Evolutionary conservation across 805 yeast genomes (phyloP).

Genomic region (Ogataea dorogensis): DNA sequence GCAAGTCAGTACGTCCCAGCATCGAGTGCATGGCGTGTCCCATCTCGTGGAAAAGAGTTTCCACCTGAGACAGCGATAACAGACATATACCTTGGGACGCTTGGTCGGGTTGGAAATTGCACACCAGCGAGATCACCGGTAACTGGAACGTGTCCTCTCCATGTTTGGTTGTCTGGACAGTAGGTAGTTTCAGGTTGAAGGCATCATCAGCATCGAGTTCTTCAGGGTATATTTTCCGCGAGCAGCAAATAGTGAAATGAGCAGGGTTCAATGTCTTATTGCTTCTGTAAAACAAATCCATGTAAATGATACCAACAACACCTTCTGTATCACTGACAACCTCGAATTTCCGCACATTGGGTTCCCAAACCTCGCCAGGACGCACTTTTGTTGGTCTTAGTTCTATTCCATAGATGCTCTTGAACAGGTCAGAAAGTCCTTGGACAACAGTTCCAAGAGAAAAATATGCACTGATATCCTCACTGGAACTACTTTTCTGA

Average conservation of each 20-base stretch:
- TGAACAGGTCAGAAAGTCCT: conserved; percentile 73
- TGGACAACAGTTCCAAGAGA: conserved; percentile 84
- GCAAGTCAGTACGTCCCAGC: conserved; percentile 87
- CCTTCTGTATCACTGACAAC: conserved; percentile 66
- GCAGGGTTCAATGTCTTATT: conserved; percentile 85
- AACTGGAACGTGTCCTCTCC: conserved; percentile 63
- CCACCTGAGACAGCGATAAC: conserved; percentile 74
- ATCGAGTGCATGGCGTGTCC: conserved; percentile 99
- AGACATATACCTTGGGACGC: conserved; percentile 47
- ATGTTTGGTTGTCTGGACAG: conserved; percentile 34
- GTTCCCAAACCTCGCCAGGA: conserved; percentile 84
- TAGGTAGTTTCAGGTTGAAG: conserved; percentile 33
- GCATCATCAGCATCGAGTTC: conserved; percentile 43
- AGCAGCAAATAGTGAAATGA: conserved; percentile 92
- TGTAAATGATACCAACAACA: conserved; percentile 75
- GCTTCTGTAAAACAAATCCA: conserved; percentile 79
- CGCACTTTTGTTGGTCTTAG: conserved; percentile 63
- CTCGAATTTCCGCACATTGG: conserved; percentile 77
- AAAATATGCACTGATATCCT: conserved; percentile 65
- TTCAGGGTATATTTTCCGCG: conserved; percentile 68
- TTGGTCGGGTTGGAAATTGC: conserved; percentile 62
- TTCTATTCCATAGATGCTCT: conserved; percentile 70
- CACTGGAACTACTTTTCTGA: conserved; percentile 37
- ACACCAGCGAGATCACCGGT: conserved; percentile 86
- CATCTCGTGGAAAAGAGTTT: conserved; percentile 96